These are phyloP conservation scores for Cyanidioschyzon merolae DNA, from an alignment of 23 red algal species.

Conservation along the genomic window DNA sequence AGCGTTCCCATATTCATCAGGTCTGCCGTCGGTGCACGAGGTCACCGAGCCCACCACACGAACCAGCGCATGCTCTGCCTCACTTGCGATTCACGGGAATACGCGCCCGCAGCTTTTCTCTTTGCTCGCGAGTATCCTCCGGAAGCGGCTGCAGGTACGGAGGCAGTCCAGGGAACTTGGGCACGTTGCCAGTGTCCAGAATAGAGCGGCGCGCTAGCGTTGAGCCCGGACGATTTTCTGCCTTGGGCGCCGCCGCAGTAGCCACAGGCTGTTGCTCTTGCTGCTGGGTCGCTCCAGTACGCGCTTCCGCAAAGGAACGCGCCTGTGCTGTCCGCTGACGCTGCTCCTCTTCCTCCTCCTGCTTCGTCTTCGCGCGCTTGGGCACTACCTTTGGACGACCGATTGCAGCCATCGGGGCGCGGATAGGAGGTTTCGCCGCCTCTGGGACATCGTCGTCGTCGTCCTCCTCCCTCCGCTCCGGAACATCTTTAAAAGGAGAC, in stretches of 20 bases:
- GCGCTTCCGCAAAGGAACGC: slow-evolving; percentile 10
- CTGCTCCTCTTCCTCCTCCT: slow-evolving; percentile 1
- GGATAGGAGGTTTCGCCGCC: slow-evolving; percentile 5
- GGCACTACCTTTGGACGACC: slow-evolving; percentile 4
- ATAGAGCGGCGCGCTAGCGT: neutral
- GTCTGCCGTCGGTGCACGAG: no score
- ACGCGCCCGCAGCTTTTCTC: slow-evolving; percentile 8
- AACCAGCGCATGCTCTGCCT: neutral
- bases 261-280: neutral
- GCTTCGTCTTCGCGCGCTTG: slow-evolving; percentile 8
- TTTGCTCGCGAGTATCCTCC: slow-evolving; percentile 6
- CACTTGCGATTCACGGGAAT: slow-evolving; percentile 3
- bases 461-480: neutral
- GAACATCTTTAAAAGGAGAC: neutral
- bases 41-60: no score
- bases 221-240: neutral
- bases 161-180: slow-evolving; percentile 18
- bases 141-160: slow-evolving; percentile 12
- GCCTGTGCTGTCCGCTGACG: neutral
- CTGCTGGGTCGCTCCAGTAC: neutral
- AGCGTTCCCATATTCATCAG: no score
- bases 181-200: neutral
- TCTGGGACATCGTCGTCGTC: neutral
- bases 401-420: slow-evolving; percentile 3
- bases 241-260: neutral